Percentiles rank a stretch among this genome's conserved stretches.
phyloP scores from a whole-genome alignment of 208 protist species.

The Spongospora subterranea region DNA sequence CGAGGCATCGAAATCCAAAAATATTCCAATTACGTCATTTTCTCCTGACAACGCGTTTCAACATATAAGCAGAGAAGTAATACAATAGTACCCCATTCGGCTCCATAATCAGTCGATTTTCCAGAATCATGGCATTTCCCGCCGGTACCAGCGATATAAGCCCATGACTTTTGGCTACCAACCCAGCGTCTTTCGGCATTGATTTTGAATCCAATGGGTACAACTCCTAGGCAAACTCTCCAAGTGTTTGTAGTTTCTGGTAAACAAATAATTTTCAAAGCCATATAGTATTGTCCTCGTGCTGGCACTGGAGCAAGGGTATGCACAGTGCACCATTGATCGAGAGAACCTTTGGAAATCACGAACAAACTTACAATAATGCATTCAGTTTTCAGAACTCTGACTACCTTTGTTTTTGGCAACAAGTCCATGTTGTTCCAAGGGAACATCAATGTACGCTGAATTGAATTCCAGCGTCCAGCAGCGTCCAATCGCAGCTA shows the following conservation, averaged over 20 bases:
- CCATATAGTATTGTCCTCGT: not conserved
- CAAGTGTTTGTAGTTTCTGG: conserved; percentile 55
- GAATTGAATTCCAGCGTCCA: conserved; percentile 51
- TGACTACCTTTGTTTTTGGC: conserved; percentile 26
- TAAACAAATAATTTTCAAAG: not conserved
- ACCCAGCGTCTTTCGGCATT: conserved; percentile 49
- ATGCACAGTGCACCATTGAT: conserved; percentile 50
- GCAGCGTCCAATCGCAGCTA: not conserved
- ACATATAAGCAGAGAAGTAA: not conserved
- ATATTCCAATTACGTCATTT: conserved; percentile 18
- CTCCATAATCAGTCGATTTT: conserved; percentile 54
- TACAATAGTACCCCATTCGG: not conserved
- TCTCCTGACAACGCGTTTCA: not conserved
- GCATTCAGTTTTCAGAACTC: not conserved
- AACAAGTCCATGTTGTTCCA: not conserved
- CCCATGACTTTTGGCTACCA: conserved; percentile 52
- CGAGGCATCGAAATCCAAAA: conserved; percentile 19
- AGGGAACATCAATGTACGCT: conserved; percentile 20
- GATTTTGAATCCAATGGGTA: conserved; percentile 52
- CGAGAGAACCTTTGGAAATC: conserved; percentile 10
- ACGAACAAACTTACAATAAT: not conserved
- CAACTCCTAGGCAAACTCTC: conserved; percentile 43
- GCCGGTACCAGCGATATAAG: conserved; percentile 53
- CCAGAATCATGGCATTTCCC: conserved; percentile 57
- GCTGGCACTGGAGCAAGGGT: not conserved